These are phyloP conservation scores for Neurospora terricola DNA, from an alignment of 495 filamentous ascomycete genomes.

Conservation along the genomic window DNA sequence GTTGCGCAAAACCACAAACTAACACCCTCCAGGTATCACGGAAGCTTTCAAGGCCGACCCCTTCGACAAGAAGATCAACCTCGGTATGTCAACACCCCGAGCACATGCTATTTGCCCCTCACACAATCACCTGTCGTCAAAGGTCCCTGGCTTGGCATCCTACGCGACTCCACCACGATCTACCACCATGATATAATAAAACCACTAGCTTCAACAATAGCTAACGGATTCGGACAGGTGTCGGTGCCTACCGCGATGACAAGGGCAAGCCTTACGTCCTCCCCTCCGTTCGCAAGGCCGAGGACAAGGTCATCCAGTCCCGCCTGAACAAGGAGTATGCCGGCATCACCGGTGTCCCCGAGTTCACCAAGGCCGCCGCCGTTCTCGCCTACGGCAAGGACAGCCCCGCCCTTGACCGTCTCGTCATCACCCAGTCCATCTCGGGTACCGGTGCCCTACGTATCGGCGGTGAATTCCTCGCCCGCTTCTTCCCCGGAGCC, in stretches of 20 bases:
- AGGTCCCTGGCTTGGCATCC: background rate
- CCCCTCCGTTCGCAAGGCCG: slow-evolving; percentile 80
- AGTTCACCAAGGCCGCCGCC: slow-evolving; percentile 87
- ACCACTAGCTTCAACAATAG: background rate
- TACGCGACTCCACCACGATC: background rate
- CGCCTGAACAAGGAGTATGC: slow-evolving; percentile 94
- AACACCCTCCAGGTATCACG: slow-evolving; percentile 61
- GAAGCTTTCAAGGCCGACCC: slow-evolving; percentile 97
- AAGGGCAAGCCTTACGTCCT: slow-evolving; percentile 95
- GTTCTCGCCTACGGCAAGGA: slow-evolving; percentile 79
- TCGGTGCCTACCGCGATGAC: slow-evolving; percentile 84
- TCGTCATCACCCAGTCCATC: slow-evolving; percentile 95
- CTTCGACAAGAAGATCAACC: slow-evolving; percentile 91
- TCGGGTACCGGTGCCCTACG: slow-evolving; percentile 93
- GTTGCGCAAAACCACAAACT: slow-evolving; percentile 1
- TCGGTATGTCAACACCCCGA: slow-evolving; percentile 50
- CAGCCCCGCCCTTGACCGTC: slow-evolving; percentile 64
- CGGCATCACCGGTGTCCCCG: slow-evolving; percentile 87
- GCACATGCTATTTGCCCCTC: background rate
- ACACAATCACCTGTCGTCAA: no score
- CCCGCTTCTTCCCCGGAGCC: slow-evolving; percentile 75
- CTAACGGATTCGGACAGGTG: slow-evolving; percentile 35
- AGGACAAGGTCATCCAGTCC: slow-evolving; percentile 71
- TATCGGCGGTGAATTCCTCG: slow-evolving; percentile 87
- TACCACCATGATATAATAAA: background rate